These are phyloP conservation scores for Periconia macrospinosa DNA, from an alignment of 2,329 filamentous ascomycete species.

Conservation along the genomic window DNA sequence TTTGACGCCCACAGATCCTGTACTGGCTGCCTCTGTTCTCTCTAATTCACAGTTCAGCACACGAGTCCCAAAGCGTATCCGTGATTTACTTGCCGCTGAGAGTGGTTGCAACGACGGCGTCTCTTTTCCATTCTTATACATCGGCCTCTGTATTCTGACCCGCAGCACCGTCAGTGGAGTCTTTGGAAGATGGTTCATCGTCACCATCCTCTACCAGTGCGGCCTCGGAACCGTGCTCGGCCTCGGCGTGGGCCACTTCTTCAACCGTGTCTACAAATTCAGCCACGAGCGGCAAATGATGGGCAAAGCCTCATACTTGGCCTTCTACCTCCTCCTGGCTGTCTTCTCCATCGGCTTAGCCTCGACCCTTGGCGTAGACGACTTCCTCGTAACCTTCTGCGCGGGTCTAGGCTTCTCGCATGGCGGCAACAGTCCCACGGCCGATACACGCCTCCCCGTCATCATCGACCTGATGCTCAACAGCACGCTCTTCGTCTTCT, in stretches of 20 bases:
- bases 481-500: constrained; percentile 59
- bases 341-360: constrained; percentile 56
- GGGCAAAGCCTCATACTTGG: constrained; percentile 53
- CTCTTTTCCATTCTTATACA: constrained; percentile 59
- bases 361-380: constrained; percentile 55
- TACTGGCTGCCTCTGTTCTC: constrained; percentile 57
- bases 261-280: constrained; percentile 54
- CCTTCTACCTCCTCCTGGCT: constrained; percentile 60
- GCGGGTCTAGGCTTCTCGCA: constrained; percentile 58
- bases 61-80: constrained; percentile 55
- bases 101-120: constrained; percentile 60
- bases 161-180: constrained; percentile 42
- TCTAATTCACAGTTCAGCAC: constrained; percentile 57
- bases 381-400: constrained; percentile 61
- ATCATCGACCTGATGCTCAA: constrained; percentile 61
- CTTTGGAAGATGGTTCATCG: constrained; percentile 55
- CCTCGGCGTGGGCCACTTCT: constrained; percentile 49
- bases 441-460: constrained; percentile 50
- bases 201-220: constrained; percentile 61
- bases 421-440: constrained; percentile 56
- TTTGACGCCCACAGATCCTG: constrained; percentile 60
- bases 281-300: constrained; percentile 50
- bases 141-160: constrained; percentile 53
- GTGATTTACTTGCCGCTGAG: constrained; percentile 57
- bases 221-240: constrained; percentile 52